Base-by-base conservation (phyloP, 1,284 basidiomycete genomes). In the Marasmius fiardii region DNA sequence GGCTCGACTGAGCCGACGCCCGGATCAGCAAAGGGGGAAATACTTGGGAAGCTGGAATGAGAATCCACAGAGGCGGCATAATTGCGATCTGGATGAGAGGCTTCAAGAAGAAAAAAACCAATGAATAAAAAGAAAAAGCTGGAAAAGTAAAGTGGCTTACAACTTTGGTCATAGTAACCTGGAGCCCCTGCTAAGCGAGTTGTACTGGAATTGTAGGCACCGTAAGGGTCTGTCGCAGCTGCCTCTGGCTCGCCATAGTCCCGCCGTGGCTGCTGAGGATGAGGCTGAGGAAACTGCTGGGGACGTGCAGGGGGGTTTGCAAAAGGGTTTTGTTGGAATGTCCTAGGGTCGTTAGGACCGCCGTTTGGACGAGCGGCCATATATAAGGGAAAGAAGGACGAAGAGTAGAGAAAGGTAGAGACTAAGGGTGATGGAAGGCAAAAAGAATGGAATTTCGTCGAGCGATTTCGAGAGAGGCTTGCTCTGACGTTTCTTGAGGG, bases 1-100 rank as follows among this genome's bases (percentile, higher is more conserved):
- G 91, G 92, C 63, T 95, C 90, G 39, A 78, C 71, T 24, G 80
- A 65, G 68, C 74, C 74, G 60, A 77, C 64, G 53, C 80, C 81
- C 21, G 83, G 78, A 71, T 86, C 83, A 65, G 74, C 75, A 68
- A 80, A 83, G 58, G 81, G 82, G 26, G 81, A 82, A 44, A 78
- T 76, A 64, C 74, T 80, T 60, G 74, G 74, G 61, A 78, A 74
- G 71, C 81, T 83, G 52, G 77, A 74, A 66, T 83, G 81, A 8
- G 82, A 85, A 63, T 76, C 74, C 57, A 82, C 72, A 48, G 83
- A 85, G 16, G 79, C 73, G 43, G 77, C 70, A 59, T 85, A 85
- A 49, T 68, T 75, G 53, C 70, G 68, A 61, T 75, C 75, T 24
- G 28, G 23, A 45, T 41, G 47, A 31, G 44, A 48, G 35, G 24